Base-by-base conservation (phyloP, 257 asterid genomes). In the Solanum chmielewskii region DNA sequence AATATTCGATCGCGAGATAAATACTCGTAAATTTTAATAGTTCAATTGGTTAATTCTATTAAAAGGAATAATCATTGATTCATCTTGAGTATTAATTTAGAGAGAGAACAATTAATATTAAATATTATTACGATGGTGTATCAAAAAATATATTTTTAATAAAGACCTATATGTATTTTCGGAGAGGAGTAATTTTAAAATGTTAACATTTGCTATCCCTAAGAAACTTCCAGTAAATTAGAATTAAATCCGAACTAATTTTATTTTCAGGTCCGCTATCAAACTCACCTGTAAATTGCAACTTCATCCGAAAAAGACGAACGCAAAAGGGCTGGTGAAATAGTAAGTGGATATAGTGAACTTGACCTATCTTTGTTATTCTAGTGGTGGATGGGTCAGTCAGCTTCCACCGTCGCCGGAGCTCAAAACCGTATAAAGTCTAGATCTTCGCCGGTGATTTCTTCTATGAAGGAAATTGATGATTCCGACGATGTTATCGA, bases 341-440 rank as follows among this genome's bases (percentile, higher is more conserved):
- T 42, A 31, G 42, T 52, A 44, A 49, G 25, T 37, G 27, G 15
- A 69, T 41, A 41, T 23, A 6, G 23, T 20, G 27, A 41, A 21
- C 11, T 13, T 69, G 13, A 23, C n/a, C 12, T 70, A 15, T 16
- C 60, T 47, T 83, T 14, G 18, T 66, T 59, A 20, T 87, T 35
- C 20, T 86, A 86, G 87, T 90, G 86, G 89, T 87, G 84, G 86
- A 95, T 95, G 98, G 98, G 98, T 86, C 96, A 93, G 85, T 93
- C 96, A 31, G 83, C 91, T 86, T 95, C 98, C 87, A 87, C 90
- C 75, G 68, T 84, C 83, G 91, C 90, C 88, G 90, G 90, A 85
- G 83, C 89, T 25, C 77, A 73, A 35, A 71, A 37, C 62, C 83
- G 49, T 82, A 85, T 7, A 18, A 90, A 89, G 84, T 76, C 85